These are phyloP conservation scores for Setaria italica DNA, from an alignment of 202 grass and related monocot genomes.

Conservation along the genomic window DNA sequence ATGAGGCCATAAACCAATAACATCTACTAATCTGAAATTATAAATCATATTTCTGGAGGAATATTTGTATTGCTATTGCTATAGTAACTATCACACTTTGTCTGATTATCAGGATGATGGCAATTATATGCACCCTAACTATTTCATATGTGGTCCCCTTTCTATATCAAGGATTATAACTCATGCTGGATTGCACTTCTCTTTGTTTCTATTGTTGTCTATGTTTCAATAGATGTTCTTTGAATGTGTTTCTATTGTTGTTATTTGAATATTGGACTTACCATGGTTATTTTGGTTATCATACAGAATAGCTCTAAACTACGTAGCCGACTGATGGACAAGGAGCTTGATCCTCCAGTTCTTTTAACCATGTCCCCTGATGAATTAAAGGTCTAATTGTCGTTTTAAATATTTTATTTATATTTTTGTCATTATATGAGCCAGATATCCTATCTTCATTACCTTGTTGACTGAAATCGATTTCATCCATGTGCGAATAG, in stretches of 20 bases:
- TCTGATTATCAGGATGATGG: constrained; percentile 3
- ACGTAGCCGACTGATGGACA: constrained; percentile 74
- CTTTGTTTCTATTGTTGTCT: constrained; percentile 4
- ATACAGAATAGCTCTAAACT: constrained; percentile 73
- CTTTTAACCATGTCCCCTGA: constrained; percentile 89
- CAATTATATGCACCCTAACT: constrained; percentile 3
- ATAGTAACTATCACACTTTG: neutral
- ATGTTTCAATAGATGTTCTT: neutral
- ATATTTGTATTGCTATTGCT: too few relatives aligned
- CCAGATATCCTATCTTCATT: constrained; percentile 10
- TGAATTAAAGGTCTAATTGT: constrained; percentile 79
- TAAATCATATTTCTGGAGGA: too few relatives aligned
- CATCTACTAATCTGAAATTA: neutral
- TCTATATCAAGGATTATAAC: constrained; percentile 24
- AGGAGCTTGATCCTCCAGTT: constrained; percentile 81
- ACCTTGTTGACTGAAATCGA: constrained; percentile 12
- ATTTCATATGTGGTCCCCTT: constrained; percentile 4
- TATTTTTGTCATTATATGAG: constrained; percentile 33
- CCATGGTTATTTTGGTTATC: constrained; percentile 39
- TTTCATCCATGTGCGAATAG: constrained; percentile 19
- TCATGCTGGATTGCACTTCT: neutral
- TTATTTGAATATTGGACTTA: constrained; percentile 29
- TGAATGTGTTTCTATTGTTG: constrained; percentile 12
- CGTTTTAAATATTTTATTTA: constrained; percentile 29
- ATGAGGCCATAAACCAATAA: neutral